Percentiles rank a stretch among this genome's conserved stretches.
These are phyloP conservation scores for Monilinia vaccinii-corymbosi DNA, from an alignment of 2,329 filamentous ascomycete species.

Conservation along the genomic window DNA sequence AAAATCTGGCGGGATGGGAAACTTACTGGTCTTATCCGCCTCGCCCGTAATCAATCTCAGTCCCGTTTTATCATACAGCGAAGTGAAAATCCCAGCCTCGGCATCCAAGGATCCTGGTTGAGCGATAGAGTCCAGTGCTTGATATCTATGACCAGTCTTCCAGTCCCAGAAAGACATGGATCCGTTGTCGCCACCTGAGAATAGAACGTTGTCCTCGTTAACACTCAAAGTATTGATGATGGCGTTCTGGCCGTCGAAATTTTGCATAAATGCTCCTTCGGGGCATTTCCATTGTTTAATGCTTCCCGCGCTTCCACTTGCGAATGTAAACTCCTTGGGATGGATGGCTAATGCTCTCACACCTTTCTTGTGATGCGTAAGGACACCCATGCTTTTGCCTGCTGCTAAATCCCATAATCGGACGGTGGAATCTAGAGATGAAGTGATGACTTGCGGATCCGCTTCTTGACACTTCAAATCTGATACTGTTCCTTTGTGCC, in stretches of 20 bases:
- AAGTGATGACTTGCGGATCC: constrained; percentile 89
- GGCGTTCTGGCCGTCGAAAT: constrained; percentile 91
- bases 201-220: constrained; percentile 91
- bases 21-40: constrained; percentile 82
- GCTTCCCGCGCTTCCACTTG: constrained; percentile 78
- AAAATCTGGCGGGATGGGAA: not conserved
- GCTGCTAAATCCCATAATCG: constrained; percentile 93
- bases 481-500: constrained; percentile 84
- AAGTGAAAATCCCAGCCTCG: constrained; percentile 90
- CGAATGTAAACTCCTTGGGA: constrained; percentile 92
- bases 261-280: constrained; percentile 97
- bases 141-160: constrained; percentile 92
- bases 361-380: constrained; percentile 98
- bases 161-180: constrained; percentile 98
- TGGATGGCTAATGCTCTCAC: constrained; percentile 78
- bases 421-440: constrained; percentile 86
- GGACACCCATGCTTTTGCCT: constrained; percentile 88
- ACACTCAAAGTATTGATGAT: constrained; percentile 92
- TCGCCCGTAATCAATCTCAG: constrained; percentile 87
- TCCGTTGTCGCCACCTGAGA: constrained; percentile 90
- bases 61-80: constrained; percentile 84
- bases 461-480: constrained; percentile 90
- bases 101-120: constrained; percentile 92
- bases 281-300: constrained; percentile 99
- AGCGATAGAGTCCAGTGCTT: constrained; percentile 80